Evolutionary conservation across 2,329 filamentous ascomycete genomes (phyloP).

Genomic region (Emydomyces testavorans): DNA sequence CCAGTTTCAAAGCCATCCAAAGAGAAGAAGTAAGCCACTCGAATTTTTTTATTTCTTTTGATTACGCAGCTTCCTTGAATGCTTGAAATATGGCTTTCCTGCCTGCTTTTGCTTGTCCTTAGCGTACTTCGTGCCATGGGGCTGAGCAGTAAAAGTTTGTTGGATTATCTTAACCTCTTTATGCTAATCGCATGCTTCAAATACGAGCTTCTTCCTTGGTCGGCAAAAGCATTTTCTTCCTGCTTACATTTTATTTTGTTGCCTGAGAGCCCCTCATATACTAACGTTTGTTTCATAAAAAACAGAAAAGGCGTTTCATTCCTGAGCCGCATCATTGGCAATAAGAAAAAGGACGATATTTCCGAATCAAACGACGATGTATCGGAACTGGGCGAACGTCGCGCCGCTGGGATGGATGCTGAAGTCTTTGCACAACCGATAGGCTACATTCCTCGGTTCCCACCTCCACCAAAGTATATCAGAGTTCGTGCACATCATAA

Average conservation of each 20-base stretch:
- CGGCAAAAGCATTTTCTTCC: background rate
- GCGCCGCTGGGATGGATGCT: slow-evolving; percentile 71
- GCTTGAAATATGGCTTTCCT: background rate
- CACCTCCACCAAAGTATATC: slow-evolving; percentile 83
- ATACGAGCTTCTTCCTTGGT: too few relatives aligned
- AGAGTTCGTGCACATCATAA: slow-evolving; percentile 73
- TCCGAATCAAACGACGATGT: slow-evolving; percentile 47
- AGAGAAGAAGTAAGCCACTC: slow-evolving; percentile 60
- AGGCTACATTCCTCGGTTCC: slow-evolving; percentile 75
- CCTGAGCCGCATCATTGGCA: slow-evolving; percentile 68
- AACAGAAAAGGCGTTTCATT: slow-evolving; percentile 77
- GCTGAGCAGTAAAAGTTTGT: too few relatives aligned
- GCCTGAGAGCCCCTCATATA: background rate
- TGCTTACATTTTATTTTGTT: background rate
- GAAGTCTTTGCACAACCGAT: slow-evolving; percentile 68
- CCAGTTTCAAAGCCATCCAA: slow-evolving; percentile 31
- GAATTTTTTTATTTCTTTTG: background rate
- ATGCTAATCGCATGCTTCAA: background rate
- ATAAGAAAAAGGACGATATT: slow-evolving; percentile 56
- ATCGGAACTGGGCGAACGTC: slow-evolving; percentile 57
- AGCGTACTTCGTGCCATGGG: background rate
- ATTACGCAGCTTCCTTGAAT: background rate
- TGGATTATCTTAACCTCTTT: too few relatives aligned
- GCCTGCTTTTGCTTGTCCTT: background rate
- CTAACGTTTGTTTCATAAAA: slow-evolving; percentile 13